Base-by-base conservation (phyloP, 176 grass and related monocot genomes). In the Bolboschoenus planiculmis region DNA sequence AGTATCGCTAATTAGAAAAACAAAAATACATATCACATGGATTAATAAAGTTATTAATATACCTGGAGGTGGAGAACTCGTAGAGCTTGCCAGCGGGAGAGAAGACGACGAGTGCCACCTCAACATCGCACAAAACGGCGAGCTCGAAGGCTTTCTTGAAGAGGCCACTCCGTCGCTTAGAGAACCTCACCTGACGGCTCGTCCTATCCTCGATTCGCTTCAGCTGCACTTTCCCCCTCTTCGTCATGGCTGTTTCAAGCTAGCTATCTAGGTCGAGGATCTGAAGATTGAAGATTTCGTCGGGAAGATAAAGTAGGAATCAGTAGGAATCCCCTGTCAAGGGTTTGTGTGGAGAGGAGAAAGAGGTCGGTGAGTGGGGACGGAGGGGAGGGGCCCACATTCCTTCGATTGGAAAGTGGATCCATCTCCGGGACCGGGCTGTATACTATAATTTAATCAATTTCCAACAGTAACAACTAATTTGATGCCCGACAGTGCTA, bases 121-220 rank as follows among this genome's bases (percentile, higher is more conserved):
- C 88, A 43, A 51, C 88, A 55, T 93, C 88, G 84, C 91, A 90
- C 35, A 93, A 84, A 23, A 93, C 86, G 50, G 86, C 86, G 77
- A 93, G 87, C 84, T 93, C 91, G 46, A 50, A 65, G 26, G 91
- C 91, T 86, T 93, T 93, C 86, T 90, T 90, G 1, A 88, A 73
- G 43, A 93, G 84, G 16, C 91, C 91, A 29, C 81, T 77, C 24
- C 56, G 56, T 20, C 56, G 56, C 56, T 58, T 58, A 20, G n/a
- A 58, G 56, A 58, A 58, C n/a, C 56, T 23, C 0, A 58, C 20
- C 56, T 58, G 56, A 58, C 56, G 56, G n/a, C 56, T 58, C 7
- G 56, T 58, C 1, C 56, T 26, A 24, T 58, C 56, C 56, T 58
- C 56, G 6, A 58, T 58, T 20, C 56, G 21, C 56, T 3, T 58